Evolutionary conservation across 768 basidiomycete species (phyloP).

Genomic region (Pilatotrama ljubarskyi): DNA sequence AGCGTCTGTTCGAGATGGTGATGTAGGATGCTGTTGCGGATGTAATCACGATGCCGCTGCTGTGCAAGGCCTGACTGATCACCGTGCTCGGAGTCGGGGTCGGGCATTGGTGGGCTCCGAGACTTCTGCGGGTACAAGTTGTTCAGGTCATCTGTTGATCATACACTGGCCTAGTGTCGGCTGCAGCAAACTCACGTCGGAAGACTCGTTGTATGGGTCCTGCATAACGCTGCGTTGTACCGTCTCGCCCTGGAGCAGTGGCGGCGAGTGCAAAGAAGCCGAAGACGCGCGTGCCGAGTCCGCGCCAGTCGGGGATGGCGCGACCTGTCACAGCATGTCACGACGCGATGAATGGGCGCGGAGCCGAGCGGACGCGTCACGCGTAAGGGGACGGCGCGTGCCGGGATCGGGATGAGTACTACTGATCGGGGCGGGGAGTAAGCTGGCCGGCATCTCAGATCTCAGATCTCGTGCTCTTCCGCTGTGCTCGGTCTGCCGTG

Average conservation of each 20-base stretch:
- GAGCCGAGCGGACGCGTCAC: constrained; percentile 8
- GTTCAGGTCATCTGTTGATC: too few species aligned
- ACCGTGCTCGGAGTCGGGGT: neutral
- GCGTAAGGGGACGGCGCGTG: neutral
- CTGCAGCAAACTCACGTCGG: too few species aligned
- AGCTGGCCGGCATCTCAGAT: too few species aligned
- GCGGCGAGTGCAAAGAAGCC: neutral
- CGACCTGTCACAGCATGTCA: constrained; percentile 2
- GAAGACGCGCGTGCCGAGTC: neutral
- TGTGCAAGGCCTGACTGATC: neutral
- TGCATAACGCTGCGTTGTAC: too few species aligned
- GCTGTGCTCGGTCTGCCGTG: neutral
- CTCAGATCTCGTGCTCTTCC: too few species aligned
- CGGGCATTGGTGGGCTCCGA: neutral
- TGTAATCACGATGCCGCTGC: neutral
- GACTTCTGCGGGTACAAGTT: neutral
- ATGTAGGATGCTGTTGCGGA: constrained; percentile 4
- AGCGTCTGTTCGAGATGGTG: constrained; percentile 8
- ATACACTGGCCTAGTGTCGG: too few species aligned
- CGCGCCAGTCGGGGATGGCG: neutral
- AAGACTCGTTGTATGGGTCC: too few species aligned
- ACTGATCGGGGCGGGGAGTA: neutral
- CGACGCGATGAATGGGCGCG: neutral
- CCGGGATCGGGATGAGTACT: neutral
- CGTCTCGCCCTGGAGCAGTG: too few species aligned